Evolutionary conservation across 106 monocot species (phyloP).

Genomic region (Dendrobium officinale): DNA sequence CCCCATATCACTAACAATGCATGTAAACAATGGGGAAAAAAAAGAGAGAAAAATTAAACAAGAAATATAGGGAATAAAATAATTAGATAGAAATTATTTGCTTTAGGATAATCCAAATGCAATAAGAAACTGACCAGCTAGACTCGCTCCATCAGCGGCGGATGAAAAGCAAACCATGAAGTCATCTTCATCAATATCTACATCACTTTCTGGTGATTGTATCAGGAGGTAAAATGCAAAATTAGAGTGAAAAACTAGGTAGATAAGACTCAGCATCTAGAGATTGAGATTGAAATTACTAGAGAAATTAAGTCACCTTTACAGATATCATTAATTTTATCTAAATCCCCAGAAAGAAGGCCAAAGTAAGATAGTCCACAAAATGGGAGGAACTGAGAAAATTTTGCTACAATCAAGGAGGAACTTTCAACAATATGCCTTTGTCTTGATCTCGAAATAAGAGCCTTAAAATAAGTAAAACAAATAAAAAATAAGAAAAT

Average conservation of each 20-base stretch:
- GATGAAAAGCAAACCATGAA: slow-evolving; percentile 46
- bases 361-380: slow-evolving; percentile 70
- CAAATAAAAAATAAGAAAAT: not conserved
- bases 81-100: not conserved
- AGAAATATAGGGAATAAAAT: not conserved
- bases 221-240: slow-evolving; percentile 11
- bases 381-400: slow-evolving; percentile 55
- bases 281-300: not conserved
- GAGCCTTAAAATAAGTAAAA: slow-evolving; percentile 45
- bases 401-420: slow-evolving; percentile 26
- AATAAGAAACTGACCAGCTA: slow-evolving; percentile 58
- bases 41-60: not conserved
- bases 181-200: slow-evolving; percentile 57
- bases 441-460: slow-evolving; percentile 48
- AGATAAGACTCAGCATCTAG: slow-evolving; percentile 7
- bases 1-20: slow-evolving; percentile 71
- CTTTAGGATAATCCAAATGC: not conserved
- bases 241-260: not conserved
- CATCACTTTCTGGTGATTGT: slow-evolving; percentile 17
- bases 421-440: slow-evolving; percentile 25
- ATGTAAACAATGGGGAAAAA: not conserved
- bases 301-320: slow-evolving; percentile 31
- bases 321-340: slow-evolving; percentile 18
- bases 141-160: slow-evolving; percentile 54
- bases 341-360: slow-evolving; percentile 64